Conservation (phyloP, 768 basidiomycete genomes). For the Boletus bicolor region DNA sequence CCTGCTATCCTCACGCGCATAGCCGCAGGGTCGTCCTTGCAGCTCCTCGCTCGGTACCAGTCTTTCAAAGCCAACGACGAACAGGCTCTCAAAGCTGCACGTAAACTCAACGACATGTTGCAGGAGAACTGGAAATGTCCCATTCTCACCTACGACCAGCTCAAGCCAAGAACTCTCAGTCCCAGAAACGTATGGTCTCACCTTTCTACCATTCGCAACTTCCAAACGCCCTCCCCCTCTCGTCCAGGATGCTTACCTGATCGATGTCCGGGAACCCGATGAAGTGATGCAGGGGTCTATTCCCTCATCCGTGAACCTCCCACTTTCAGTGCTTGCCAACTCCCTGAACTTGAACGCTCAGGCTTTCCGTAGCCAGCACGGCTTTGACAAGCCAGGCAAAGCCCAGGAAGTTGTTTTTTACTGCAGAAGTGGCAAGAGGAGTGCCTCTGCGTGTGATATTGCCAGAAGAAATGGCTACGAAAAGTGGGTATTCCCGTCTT, state of each 20-base stretch:
- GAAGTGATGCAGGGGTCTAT: constrained; percentile 92
- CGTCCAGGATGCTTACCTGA: constrained; percentile 61
- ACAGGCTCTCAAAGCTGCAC: constrained; percentile 30
- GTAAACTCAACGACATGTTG: constrained; percentile 33
- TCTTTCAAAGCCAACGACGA: constrained; percentile 30
- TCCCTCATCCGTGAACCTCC: constrained; percentile 87
- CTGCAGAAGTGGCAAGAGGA: constrained; percentile 85
- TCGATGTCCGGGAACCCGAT: constrained; percentile 92
- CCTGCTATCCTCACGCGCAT: constrained; percentile 6
- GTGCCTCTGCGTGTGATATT: constrained; percentile 76
- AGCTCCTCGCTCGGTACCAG: constrained; percentile 30
- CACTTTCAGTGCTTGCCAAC: constrained; percentile 71
- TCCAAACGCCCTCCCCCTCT: constrained; percentile 9
- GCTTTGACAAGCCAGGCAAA: constrained; percentile 70
- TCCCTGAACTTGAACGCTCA: constrained; percentile 57
- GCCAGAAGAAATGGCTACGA: constrained; percentile 78
- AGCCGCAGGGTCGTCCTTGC: constrained; percentile 10
- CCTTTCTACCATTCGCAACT: background rate
- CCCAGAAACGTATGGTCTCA: constrained; percentile 55
- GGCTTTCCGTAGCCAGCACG: constrained; percentile 59
- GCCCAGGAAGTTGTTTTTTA: constrained; percentile 83
- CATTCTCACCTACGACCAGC: constrained; percentile 70
- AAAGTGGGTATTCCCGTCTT: constrained; percentile 51
- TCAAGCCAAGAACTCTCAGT: constrained; percentile 75
- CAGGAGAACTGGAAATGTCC: constrained; percentile 77